These are phyloP conservation scores for Trichoderma polysporum DNA, from an alignment of 2,329 filamentous ascomycete genomes.

Conservation along the genomic window DNA sequence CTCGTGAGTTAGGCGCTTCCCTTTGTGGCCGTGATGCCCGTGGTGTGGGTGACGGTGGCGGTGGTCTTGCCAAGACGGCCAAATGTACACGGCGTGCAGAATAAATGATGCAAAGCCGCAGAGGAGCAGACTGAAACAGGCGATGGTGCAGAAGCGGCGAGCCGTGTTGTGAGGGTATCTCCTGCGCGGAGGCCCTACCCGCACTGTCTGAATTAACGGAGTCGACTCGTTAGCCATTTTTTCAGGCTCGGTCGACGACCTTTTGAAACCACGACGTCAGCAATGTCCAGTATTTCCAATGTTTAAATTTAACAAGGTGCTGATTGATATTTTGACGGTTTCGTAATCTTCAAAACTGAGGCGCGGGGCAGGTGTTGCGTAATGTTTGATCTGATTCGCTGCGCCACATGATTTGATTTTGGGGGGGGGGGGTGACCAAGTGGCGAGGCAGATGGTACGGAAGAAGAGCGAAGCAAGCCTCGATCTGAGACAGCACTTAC, in stretches of 20 bases:
- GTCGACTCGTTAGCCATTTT: slow-evolving; percentile 56
- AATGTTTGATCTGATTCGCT: slow-evolving; percentile 8
- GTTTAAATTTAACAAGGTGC: neutral
- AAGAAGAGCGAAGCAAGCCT: neutral
- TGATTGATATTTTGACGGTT: neutral
- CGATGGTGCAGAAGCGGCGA: slow-evolving; percentile 66
- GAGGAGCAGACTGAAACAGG: slow-evolving; percentile 54
- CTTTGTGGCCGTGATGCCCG: slow-evolving; percentile 29
- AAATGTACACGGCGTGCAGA: slow-evolving; percentile 46
- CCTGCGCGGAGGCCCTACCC: slow-evolving; percentile 50
- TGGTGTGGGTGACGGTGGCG: slow-evolving; percentile 26
- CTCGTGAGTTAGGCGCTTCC: slow-evolving; percentile 40
- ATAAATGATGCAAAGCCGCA: slow-evolving; percentile 51
- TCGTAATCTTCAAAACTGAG: neutral
- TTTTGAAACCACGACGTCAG: slow-evolving; percentile 14
- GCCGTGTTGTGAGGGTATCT: slow-evolving; percentile 60
- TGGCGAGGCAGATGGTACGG: slow-evolving; percentile 5
- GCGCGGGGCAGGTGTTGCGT: slow-evolving; percentile 16
- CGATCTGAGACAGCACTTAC: slow-evolving; percentile 13
- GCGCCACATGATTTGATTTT: neutral
- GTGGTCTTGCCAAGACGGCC: slow-evolving; percentile 35
- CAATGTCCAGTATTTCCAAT: neutral
- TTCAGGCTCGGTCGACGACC: slow-evolving; percentile 25
- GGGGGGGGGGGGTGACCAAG: neutral
- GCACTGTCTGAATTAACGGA: slow-evolving; percentile 65